Base-by-base conservation (phyloP, 441 rosid genomes). In the Euphorbia schlechtendalii region DNA sequence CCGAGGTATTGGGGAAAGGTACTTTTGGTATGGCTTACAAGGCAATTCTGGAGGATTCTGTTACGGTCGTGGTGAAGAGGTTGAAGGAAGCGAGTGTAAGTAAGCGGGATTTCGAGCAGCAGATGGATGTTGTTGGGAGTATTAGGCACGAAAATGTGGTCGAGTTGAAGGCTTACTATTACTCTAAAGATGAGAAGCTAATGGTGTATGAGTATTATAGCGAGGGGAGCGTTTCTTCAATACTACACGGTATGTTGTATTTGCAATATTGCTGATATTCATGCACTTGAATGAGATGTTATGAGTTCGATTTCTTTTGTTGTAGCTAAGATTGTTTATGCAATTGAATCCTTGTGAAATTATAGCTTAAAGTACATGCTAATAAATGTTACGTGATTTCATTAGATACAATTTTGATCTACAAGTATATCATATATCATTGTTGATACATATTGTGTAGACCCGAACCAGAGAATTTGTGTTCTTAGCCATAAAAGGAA, bases 1-100 rank as follows among this genome's bases (percentile, higher is more conserved):
- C 96, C n/a, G 99, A 94, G 78, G 93, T 94, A 25, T 77, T 90
- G 55, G 99, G 97, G 48, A 94, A 94, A 49, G 97, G 99, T 41
- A 83, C 86, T 30, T 90, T 89, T 48, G 97, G 99, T 54, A 84
- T 83, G 43, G 83, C 99, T 22, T 94, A 94, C 51, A 93, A 87
- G 81, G 97, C 97, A 0, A 80, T 83, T 43, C 74, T 93, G 32
- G 96, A 90, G 73, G 97, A 93, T 60, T 87, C 84, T 9, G 87
- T 95, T 57, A 80, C 85, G 0, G 96, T 93, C 30, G 96, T 90
- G 62, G 93, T 90, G 68, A 93, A 93, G 78, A 80, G 97, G 73
- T 79, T 93, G 76, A 90, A 90, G 82, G 97, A 93, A 34, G 98
- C 91, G 56, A 82, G 82, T 1, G 89, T 63, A 4, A 89, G 91